Evolutionary conservation across 306 rosid genomes (phyloP).

Genomic region (Sophora flavescens): DNA sequence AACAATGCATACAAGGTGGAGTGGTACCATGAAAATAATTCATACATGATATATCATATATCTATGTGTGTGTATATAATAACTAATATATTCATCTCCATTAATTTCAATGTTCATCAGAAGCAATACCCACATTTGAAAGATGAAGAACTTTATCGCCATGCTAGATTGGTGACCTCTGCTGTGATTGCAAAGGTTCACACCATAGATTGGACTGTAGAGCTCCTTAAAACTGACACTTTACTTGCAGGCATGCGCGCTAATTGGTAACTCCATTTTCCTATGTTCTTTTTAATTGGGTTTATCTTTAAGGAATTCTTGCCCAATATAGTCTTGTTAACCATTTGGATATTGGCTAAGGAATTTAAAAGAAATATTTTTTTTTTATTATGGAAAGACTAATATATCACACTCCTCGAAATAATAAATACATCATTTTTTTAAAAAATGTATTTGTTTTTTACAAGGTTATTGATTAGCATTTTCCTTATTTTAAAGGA

Average conservation of each 20-base stretch:
- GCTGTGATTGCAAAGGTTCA: conserved; percentile 75
- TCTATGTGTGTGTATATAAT: not conserved
- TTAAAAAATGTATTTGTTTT: too few relatives aligned
- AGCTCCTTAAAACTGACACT: conserved; percentile 71
- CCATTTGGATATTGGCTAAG: too few relatives aligned
- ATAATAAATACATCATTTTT: too few relatives aligned
- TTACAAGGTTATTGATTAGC: too few relatives aligned
- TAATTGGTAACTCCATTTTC: conserved; percentile 56
- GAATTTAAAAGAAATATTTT: too few relatives aligned
- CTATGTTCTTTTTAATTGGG: not conserved
- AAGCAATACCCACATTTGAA: conserved; percentile 41
- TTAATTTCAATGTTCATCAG: conserved; percentile 38
- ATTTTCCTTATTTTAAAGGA: not conserved
- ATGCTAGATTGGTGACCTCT: conserved; percentile 71
- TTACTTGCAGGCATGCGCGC: conserved; percentile 65
- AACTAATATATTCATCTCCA: not conserved
- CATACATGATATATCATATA: too few relatives aligned
- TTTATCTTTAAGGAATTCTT: not conserved
- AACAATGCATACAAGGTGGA: too few relatives aligned
- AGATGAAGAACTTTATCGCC: conserved; percentile 64
- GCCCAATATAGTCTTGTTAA: too few relatives aligned
- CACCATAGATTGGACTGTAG: conserved; percentile 77
- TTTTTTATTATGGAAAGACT: too few relatives aligned
- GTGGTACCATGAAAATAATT: too few relatives aligned
- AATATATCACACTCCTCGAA: too few relatives aligned